phyloP scores from a whole-genome alignment of 2,329 filamentous ascomycete species.

The Aspergillus caelatus region DNA sequence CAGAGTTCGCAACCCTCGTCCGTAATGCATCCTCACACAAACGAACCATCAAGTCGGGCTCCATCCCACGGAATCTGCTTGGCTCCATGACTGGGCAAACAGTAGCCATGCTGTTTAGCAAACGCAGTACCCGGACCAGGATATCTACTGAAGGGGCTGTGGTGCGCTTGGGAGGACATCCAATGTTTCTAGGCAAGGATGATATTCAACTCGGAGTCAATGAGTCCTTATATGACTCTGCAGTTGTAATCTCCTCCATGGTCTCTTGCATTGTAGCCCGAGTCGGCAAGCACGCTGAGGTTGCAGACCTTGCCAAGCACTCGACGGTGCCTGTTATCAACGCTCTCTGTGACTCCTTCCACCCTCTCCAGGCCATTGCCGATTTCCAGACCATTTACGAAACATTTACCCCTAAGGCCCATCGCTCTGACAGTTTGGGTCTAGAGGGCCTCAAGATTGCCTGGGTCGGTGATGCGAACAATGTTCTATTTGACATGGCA shows the following conservation, averaged over 20 bases:
- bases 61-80: slow-evolving; percentile 61
- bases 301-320: slow-evolving; percentile 69
- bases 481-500: slow-evolving; percentile 91
- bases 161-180: slow-evolving; percentile 82
- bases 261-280: slow-evolving; percentile 80
- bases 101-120: slow-evolving; percentile 95
- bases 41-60: slow-evolving; percentile 70
- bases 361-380: slow-evolving; percentile 91
- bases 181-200: slow-evolving; percentile 94
- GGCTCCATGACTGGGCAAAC: slow-evolving; percentile 72
- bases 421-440: slow-evolving; percentile 57
- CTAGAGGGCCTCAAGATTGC: slow-evolving; percentile 86
- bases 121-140: slow-evolving; percentile 89
- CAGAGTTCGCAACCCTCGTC: slow-evolving; percentile 80
- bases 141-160: slow-evolving; percentile 93
- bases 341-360: slow-evolving; percentile 84
- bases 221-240: slow-evolving; percentile 91
- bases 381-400: slow-evolving; percentile 92
- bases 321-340: slow-evolving; percentile 83
- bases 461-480: slow-evolving; percentile 97
- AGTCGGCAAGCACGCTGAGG: slow-evolving; percentile 75
- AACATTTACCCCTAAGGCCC: slow-evolving; percentile 60
- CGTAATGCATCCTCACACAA: slow-evolving; percentile 81
- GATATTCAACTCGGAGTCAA: slow-evolving; percentile 96
- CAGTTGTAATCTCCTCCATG: slow-evolving; percentile 92